Conservation (phyloP, 768 basidiomycete genomes). For the Calocybe cyanea region DNA sequence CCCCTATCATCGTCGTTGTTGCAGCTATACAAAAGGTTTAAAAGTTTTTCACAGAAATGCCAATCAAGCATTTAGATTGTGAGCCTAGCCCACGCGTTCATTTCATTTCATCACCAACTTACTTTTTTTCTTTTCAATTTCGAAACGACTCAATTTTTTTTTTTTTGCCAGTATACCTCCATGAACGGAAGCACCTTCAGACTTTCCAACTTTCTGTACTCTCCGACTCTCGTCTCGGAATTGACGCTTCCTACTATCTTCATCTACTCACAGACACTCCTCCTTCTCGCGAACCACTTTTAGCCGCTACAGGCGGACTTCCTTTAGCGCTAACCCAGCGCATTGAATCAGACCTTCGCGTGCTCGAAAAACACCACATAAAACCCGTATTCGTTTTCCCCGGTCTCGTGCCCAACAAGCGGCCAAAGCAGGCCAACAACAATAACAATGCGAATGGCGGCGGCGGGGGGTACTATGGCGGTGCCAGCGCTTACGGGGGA, state of each 20-base stretch:
- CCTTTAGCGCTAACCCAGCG: constrained; percentile 84
- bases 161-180: constrained; percentile 61
- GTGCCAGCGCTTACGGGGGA: no score
- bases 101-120: neutral
- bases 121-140: constrained; percentile 1
- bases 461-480: no score
- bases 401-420: constrained; percentile 76
- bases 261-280: constrained; percentile 72
- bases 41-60: constrained; percentile 40
- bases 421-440: constrained; percentile 61
- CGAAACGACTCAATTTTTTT: constrained; percentile 15
- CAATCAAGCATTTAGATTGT: constrained; percentile 85
- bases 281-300: constrained; percentile 80
- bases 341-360: constrained; percentile 88
- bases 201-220: constrained; percentile 77
- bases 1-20: no score
- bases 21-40: no score
- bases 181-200: constrained; percentile 85
- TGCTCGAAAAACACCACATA: constrained; percentile 87
- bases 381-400: constrained; percentile 99
- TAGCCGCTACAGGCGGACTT: constrained; percentile 92
- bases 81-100: no score
- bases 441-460: no score
- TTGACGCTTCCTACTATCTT: constrained; percentile 93
- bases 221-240: constrained; percentile 90